Base-by-base conservation (phyloP, 257 asterid genomes). In the Ophiorrhiza pumila region DNA sequence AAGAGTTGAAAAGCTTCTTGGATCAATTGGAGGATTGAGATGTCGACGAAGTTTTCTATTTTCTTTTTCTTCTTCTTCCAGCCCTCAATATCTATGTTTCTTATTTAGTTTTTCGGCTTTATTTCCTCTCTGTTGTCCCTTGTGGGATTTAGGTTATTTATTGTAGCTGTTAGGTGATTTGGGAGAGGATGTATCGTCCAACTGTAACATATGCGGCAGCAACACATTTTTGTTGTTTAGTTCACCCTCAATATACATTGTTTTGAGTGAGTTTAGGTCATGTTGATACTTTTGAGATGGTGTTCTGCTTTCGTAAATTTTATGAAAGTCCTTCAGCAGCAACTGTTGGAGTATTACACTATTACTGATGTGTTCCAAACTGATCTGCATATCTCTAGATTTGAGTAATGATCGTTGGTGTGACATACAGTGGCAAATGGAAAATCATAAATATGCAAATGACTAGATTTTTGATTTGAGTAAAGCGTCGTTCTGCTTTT, bases 171-270 rank as follows among this genome's bases (percentile, higher is more conserved):
- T 85, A 83, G 85, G 76, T 73, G 78, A 34, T 53, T 71, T 77
- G 85, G 84, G 88, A 82, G 96, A 83, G 85, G 85, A 79, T 81
- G 81, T 76, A 81, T 72, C 79, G 83, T 71, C 76, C 72, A 82
- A 87, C 79, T 90, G 96, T 90, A 90, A 82, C 90, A 88, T 92
- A 87, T 92, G 96, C 96, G 92, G 93, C 93, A 53, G 65, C 47
- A 20, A 29, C 39, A 65, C 39, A 47, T 58, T 75, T 66, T 77
- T 61, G 74, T 58, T 69, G 68, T 41, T 74, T 66, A 63, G 56
- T 12, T 35, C 34, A 18, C 63, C 49, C 2, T 7, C 12, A 22
- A 47, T 14, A 5, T 35, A 17, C 32, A 6, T 5, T 72, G 17
- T 17, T 37, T 56, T 3, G 27, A 23, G 66, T 15, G 57, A 25